phyloP scores from a whole-genome alignment of 2,329 filamentous ascomycete species.

The Ophiocordyceps sinensis region DNA sequence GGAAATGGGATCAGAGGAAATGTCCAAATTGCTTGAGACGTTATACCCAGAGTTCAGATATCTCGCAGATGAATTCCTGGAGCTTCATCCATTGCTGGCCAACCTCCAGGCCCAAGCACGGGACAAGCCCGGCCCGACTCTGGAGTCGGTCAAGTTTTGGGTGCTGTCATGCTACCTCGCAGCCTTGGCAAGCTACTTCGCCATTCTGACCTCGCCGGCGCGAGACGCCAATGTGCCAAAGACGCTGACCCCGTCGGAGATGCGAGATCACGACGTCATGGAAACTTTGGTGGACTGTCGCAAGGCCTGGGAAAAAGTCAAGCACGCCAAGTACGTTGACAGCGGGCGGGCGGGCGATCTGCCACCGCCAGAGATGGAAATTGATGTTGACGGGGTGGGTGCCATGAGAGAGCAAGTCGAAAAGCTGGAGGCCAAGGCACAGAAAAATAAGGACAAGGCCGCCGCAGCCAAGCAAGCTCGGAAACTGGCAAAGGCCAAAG shows the following conservation, averaged over 20 bases:
- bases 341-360: constrained; percentile 24
- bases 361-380: constrained; percentile 10
- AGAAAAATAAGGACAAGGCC: constrained; percentile 20
- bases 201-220: constrained; percentile 71
- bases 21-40: constrained; percentile 57
- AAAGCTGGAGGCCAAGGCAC: constrained; percentile 15
- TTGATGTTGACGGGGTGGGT: constrained; percentile 5
- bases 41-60: constrained; percentile 89
- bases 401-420: constrained; percentile 12
- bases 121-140: constrained; percentile 32
- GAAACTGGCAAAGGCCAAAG: constrained; percentile 34
- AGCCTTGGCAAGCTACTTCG: constrained; percentile 84
- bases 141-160: constrained; percentile 60
- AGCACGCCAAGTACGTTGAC: constrained; percentile 53
- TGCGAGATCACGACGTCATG: constrained; percentile 89
- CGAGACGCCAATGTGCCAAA: constrained; percentile 40
- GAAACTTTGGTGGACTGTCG: constrained; percentile 66
- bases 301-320: constrained; percentile 63
- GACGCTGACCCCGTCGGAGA: constrained; percentile 58
- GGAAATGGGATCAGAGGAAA: constrained; percentile 62
- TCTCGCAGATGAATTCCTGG: constrained; percentile 63
- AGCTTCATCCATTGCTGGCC: constrained; percentile 52
- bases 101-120: constrained; percentile 44
- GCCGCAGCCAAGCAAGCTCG: constrained; percentile 23
- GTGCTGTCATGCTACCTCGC: constrained; percentile 77